Percentiles rank a stretch among this genome's conserved stretches.
Conservation (phyloP, 2,329 filamentous ascomycete genomes). For the Nigrospora oryzae region DNA sequence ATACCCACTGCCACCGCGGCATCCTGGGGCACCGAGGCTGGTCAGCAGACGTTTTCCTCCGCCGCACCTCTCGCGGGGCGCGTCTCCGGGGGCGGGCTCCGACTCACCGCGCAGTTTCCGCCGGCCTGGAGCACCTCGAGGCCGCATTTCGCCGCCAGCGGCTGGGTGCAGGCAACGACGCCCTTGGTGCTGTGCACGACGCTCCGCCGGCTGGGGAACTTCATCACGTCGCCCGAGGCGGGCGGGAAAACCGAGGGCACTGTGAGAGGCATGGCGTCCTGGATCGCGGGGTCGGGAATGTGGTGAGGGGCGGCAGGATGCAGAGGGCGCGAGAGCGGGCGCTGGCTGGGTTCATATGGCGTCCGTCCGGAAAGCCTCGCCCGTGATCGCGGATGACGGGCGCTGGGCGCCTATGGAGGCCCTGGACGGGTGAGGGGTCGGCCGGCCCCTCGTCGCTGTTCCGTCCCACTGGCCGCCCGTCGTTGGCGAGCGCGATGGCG, state of each 20-base stretch:
- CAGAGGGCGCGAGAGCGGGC: too few species aligned
- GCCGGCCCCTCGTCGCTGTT: too few species aligned
- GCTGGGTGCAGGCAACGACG: constrained; percentile 85
- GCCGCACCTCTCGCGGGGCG: background rate
- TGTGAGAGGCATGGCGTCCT: constrained; percentile 34
- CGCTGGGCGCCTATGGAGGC: too few species aligned
- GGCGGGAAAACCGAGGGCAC: constrained; percentile 38
- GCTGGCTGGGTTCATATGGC: too few species aligned
- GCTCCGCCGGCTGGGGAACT: constrained; percentile 74
- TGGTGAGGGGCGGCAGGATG: too few species aligned
- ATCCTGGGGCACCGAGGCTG: constrained; percentile 41
- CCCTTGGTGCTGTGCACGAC: constrained; percentile 90
- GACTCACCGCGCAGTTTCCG: constrained; percentile 82
- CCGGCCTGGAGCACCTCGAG: constrained; percentile 77
- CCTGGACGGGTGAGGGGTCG: too few species aligned
- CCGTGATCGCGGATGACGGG: too few species aligned
- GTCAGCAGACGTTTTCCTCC: background rate
- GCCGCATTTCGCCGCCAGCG: constrained; percentile 81
- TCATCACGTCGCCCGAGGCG: constrained; percentile 41
- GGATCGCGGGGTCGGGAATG: too few species aligned
- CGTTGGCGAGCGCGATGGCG: too few species aligned
- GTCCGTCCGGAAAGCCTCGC: too few species aligned
- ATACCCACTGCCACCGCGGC: constrained; percentile 87
- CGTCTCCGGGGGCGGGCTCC: background rate
- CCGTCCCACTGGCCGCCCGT: too few species aligned